These are phyloP conservation scores for Immersiporthe knoxdaviesiana DNA, from an alignment of 2,329 filamentous ascomycete species.

Conservation along the genomic window DNA sequence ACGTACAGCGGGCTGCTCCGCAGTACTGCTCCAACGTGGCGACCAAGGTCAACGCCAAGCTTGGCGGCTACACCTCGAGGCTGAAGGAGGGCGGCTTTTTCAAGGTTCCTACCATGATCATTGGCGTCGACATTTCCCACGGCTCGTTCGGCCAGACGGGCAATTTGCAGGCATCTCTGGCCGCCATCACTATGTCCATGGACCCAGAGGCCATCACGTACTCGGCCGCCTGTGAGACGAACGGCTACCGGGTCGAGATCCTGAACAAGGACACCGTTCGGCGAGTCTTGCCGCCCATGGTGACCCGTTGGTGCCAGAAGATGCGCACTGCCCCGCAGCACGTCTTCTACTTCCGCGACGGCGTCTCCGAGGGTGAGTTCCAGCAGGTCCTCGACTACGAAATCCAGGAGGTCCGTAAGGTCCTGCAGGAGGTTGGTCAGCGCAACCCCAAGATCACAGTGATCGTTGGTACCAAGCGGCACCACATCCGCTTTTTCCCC, in stretches of 20 bases:
- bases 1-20: conserved; percentile 69
- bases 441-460: conserved; percentile 72
- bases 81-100: conserved; percentile 47
- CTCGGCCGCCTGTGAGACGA: conserved; percentile 78
- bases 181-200: conserved; percentile 82
- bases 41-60: conserved; percentile 97
- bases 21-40: conserved; percentile 94
- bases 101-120: conserved; percentile 71
- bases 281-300: conserved; percentile 65
- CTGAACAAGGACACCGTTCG: conserved; percentile 69
- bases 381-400: conserved; percentile 79
- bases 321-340: conserved; percentile 66
- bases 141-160: conserved; percentile 65
- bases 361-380: conserved; percentile 87
- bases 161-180: conserved; percentile 65
- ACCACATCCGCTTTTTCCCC: conserved; percentile 93
- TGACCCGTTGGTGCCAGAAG: conserved; percentile 65
- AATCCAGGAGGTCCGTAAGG: conserved; percentile 68
- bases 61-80: conserved; percentile 77
- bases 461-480: conserved; percentile 88
- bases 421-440: conserved; percentile 49
- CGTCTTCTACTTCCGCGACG: conserved; percentile 91
- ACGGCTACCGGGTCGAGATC: conserved; percentile 81
- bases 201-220: conserved; percentile 76
- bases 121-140: conserved; percentile 92